A percentile compares a stretch with the other conserved stretches of the same genome.
Conservation (phyloP, 345 rosid species). For the Erysimum cheiranthoides region DNA sequence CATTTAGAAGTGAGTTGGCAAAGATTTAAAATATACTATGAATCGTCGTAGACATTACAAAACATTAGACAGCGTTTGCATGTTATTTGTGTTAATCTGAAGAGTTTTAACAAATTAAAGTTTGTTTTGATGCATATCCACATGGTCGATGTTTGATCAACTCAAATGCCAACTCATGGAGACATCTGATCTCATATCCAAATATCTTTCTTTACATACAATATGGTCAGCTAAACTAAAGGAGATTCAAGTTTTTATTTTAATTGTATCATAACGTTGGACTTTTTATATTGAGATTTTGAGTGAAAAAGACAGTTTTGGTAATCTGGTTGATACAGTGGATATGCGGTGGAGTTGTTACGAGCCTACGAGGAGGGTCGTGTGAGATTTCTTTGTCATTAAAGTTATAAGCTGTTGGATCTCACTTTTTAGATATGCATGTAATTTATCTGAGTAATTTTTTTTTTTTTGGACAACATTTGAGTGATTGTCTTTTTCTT, state of each 20-base stretch:
- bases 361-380: constrained; percentile 37
- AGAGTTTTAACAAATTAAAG: neutral
- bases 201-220: neutral
- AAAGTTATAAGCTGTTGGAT: constrained; percentile 30
- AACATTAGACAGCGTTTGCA: constrained; percentile 12
- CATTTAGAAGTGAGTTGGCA: constrained; percentile 7
- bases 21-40: neutral
- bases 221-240: neutral
- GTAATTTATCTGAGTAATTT: neutral
- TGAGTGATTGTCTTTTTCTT: constrained; percentile 12
- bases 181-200: neutral
- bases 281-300: neutral
- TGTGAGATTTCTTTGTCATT: constrained; percentile 37
- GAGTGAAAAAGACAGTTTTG: neutral
- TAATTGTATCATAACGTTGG: neutral
- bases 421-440: constrained; percentile 28
- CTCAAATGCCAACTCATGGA: constrained; percentile 26
- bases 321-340: constrained; percentile 10
- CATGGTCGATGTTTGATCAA: constrained; percentile 19
- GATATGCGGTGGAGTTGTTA: constrained; percentile 31
- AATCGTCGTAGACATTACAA: neutral
- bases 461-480: neutral
- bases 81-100: constrained; percentile 28
- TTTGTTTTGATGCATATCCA: constrained; percentile 21
- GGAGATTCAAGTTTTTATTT: neutral